These are phyloP conservation scores for Neoboletus subvelutipes DNA, from an alignment of 768 basidiomycete genomes.

Conservation along the genomic window DNA sequence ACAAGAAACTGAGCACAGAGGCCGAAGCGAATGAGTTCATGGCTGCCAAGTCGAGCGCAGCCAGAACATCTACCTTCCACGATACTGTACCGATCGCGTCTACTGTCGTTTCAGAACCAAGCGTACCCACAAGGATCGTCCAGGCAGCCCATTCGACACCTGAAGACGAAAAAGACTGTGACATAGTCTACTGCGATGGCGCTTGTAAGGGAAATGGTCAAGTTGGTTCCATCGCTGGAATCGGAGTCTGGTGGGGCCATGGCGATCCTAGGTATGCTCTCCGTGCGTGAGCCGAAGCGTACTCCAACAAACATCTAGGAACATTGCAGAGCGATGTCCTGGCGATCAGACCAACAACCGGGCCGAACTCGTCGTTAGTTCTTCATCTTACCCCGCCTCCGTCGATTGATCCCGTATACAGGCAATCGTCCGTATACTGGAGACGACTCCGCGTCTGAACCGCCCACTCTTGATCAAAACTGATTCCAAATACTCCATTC, in stretches of 20 bases:
- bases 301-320: constrained; percentile 45
- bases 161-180: constrained; percentile 31
- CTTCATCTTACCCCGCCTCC: constrained; percentile 22
- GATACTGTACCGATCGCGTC: constrained; percentile 19
- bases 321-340: constrained; percentile 78
- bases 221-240: constrained; percentile 63
- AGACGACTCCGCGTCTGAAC: constrained; percentile 59
- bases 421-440: constrained; percentile 84
- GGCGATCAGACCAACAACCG: constrained; percentile 85
- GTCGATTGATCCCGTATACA: constrained; percentile 39
- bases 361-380: constrained; percentile 76
- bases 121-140: background rate
- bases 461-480: constrained; percentile 72
- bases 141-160: constrained; percentile 3
- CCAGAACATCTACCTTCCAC: constrained; percentile 7
- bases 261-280: constrained; percentile 53
- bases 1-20: constrained; percentile 63
- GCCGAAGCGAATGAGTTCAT: constrained; percentile 62
- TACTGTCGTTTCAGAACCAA: constrained; percentile 13
- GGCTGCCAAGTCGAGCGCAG: constrained; percentile 28
- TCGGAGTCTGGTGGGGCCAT: constrained; percentile 88
- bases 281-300: background rate
- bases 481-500: constrained; percentile 82
- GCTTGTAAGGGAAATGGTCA: constrained; percentile 84
- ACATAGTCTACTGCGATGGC: constrained; percentile 83